Conservation (phyloP, 139 green algal genomes). For the Chlamydomonas applanata region DNA sequence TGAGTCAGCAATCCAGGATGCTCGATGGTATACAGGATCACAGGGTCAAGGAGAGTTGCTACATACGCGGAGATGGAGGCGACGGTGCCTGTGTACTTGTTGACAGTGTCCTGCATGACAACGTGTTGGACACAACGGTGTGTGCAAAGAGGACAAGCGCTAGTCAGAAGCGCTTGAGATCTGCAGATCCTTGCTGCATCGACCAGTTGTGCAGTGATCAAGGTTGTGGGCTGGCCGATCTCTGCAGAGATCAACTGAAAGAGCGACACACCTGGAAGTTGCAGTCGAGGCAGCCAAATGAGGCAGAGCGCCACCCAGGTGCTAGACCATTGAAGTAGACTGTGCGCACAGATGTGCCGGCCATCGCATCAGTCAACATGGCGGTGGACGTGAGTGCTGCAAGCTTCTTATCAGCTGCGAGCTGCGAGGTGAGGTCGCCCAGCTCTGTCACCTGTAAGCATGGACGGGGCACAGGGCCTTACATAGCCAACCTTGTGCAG, state of each 20-base stretch:
- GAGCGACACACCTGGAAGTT: conserved; percentile 19
- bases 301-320: conserved; percentile 7
- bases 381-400: background rate
- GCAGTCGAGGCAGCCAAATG: conserved; percentile 34
- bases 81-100: too few species aligned
- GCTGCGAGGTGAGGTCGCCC: background rate
- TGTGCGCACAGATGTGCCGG: conserved; percentile 11
- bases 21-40: too few species aligned
- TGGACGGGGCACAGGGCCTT: background rate
- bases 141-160: too few species aligned
- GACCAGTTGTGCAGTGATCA: background rate
- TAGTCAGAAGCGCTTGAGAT: too few species aligned
- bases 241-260: background rate
- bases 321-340: conserved; percentile 4
- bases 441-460: too few species aligned
- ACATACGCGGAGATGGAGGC: too few species aligned
- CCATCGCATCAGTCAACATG: background rate
- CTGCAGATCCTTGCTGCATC: too few species aligned
- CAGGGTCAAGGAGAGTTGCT: too few species aligned
- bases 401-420: background rate
- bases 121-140: too few species aligned
- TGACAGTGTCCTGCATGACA: too few species aligned
- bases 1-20: too few species aligned
- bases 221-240: background rate
- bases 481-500: background rate